Percentiles rank a stretch among this genome's conserved stretches.
Conservation (phyloP, 2,329 filamentous ascomycete species). For the Neofusicoccum sp. region DNA sequence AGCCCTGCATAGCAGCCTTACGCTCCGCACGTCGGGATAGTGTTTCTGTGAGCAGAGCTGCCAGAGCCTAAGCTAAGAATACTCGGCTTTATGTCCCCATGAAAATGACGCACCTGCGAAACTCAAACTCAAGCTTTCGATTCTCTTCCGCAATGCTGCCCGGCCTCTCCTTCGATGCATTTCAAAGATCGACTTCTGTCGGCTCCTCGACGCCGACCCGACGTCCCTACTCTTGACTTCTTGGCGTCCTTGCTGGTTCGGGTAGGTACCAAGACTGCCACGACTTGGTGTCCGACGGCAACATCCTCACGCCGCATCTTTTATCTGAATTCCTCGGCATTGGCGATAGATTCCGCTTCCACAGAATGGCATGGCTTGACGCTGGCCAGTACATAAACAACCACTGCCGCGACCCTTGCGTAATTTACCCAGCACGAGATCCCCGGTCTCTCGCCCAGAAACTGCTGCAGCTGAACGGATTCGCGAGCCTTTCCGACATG, state of each 20-base stretch:
- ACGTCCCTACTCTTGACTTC: constrained; percentile 1
- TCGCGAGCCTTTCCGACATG: neutral
- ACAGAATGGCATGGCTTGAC: neutral
- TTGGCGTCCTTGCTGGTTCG: constrained; percentile 4
- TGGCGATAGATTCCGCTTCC: neutral
- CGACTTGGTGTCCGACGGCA: neutral
- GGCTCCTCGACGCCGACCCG: neutral
- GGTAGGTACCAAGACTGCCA: constrained; percentile 4
- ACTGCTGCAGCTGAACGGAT: neutral
- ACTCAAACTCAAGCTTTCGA: too few relatives aligned
- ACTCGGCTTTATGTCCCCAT: too few relatives aligned
- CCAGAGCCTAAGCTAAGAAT: too few relatives aligned
- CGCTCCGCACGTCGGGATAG: too few relatives aligned
- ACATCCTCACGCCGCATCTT: neutral
- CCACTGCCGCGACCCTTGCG: too few relatives aligned
- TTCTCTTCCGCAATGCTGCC: too few relatives aligned
- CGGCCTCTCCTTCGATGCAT: too few relatives aligned
- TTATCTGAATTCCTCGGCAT: neutral
- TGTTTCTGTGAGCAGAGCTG: too few relatives aligned
- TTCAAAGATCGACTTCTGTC: neutral
- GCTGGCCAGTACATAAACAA: neutral
- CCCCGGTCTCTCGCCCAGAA: neutral
- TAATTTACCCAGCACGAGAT: neutral
- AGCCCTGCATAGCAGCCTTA: too few relatives aligned
- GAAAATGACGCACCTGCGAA: too few relatives aligned